phyloP scores from a whole-genome alignment of 176 grass and related monocot genomes.

The Oryza coarctata region DNA sequence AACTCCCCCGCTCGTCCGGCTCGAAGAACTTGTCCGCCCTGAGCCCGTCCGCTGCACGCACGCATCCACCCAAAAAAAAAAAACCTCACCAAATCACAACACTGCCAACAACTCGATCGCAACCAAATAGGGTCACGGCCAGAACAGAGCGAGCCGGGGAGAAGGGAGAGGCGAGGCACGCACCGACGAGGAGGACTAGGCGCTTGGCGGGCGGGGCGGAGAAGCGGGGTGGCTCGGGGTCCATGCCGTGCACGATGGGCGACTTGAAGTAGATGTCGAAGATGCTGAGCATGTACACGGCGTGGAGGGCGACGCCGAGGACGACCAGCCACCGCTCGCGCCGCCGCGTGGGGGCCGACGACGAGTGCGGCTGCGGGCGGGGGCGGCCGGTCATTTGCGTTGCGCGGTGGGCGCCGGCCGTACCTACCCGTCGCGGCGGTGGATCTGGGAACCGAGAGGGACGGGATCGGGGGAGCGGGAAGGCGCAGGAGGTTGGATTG shows the following conservation, averaged over 20 bases:
- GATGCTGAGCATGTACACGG: constrained; percentile 97
- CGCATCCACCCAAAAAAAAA: neutral
- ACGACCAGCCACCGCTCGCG: constrained; percentile 83
- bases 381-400: constrained; percentile 34
- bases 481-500: constrained; percentile 15
- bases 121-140: neutral
- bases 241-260: constrained; percentile 91
- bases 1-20: constrained; percentile 59
- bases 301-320: constrained; percentile 82
- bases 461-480: neutral
- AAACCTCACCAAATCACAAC: constrained; percentile 32
- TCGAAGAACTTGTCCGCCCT: constrained; percentile 96
- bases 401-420: neutral
- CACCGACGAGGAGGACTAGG: constrained; percentile 87
- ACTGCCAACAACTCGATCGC: neutral
- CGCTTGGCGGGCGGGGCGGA: constrained; percentile 70
- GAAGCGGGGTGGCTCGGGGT: constrained; percentile 66
- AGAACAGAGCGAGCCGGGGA: neutral
- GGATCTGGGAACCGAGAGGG: constrained; percentile 36
- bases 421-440: constrained; percentile 15
- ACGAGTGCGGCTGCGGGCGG: constrained; percentile 31
- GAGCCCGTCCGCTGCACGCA: constrained; percentile 73
- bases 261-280: constrained; percentile 99
- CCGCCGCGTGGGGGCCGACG: constrained; percentile 50
- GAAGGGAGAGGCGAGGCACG: neutral